Evolutionary conservation across 1,284 basidiomycete species (phyloP), one percentile per base, ranked within the genome.

Genomic region (Volvariella surrecta): DNA sequence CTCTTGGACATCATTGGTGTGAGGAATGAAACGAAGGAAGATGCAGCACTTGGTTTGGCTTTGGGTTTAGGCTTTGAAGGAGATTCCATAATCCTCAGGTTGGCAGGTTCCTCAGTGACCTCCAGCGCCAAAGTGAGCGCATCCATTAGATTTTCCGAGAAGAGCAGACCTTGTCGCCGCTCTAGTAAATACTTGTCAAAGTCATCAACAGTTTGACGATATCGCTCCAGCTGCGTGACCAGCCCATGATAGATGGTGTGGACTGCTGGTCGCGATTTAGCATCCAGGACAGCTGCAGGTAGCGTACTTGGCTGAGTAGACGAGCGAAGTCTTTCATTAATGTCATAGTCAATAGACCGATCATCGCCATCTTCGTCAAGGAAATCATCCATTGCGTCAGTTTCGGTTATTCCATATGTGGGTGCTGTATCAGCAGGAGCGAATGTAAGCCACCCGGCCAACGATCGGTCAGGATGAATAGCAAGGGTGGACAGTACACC

Each of bases 91-190:
- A 43, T 50, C n/a, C 50, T 45, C 32, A 53, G 40, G 31, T 53
- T 52, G n/a, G 55, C 54, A 2, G 61, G 51, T 42, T 79, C 72
- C 22, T 69, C 66, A 3, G 61, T 64, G 20, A 83, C 61, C 47
- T 89, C 84, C 43, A 90, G 63, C 30, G 73, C 74, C 37, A 89
- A 68, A 38, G 71, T 84, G 51, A 98, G 69, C 1, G 93, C 94
- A 55, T 97, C 95, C 15, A 83, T 89, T 22, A 97, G 65, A 57
- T 95, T 94, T 62, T 97, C 94, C 1, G 87, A 87, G 61, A 95
- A 96, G 18, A 96, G 67, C 15, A 99, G 67, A 2, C 94, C 93
- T 56, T 88, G 84, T 30, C 95, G 73, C 20, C 95, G 78, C 62
- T 98, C 92, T 1, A 78, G 61, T 2, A 99, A 74, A 54, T 81